A percentile compares a stretch with the other conserved stretches of the same genome.
phyloP scores from a whole-genome alignment of 1,139 yeast species.

The Geotrichum carabidarum region DNA sequence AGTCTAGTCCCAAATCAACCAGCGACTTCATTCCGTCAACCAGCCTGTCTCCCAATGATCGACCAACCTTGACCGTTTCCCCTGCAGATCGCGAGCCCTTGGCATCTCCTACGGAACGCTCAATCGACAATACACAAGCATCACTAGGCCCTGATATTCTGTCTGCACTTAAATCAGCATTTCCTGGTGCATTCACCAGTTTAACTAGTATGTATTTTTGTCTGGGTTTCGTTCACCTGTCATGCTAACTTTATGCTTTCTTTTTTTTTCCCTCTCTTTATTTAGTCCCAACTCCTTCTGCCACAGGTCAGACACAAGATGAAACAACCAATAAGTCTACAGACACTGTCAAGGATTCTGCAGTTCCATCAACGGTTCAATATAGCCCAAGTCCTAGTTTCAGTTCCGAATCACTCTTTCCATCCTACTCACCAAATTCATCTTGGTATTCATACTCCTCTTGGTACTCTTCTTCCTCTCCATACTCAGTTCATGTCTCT shows the following conservation, averaged over 20 bases:
- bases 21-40: not conserved
- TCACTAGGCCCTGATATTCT: slow-evolving; percentile 23
- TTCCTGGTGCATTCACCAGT: slow-evolving; percentile 22
- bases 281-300: slow-evolving; percentile 10
- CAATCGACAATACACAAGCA: slow-evolving; percentile 20
- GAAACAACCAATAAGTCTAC: slow-evolving; percentile 10
- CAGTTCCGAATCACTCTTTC: not conserved
- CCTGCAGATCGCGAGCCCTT: not conserved
- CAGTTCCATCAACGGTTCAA: not conserved
- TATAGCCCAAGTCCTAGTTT: not conserved
- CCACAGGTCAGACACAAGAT: slow-evolving; percentile 14
- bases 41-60: not conserved
- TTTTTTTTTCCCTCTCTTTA: slow-evolving; percentile 6
- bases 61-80: not conserved
- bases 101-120: not conserved
- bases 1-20: not conserved
- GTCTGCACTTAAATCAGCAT: slow-evolving; percentile 29
- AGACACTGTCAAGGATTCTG: slow-evolving; percentile 4
- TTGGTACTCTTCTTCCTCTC: not conserved
- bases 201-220: slow-evolving; percentile 5
- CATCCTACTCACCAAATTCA: no score
- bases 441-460: no score
- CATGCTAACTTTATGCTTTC: slow-evolving; percentile 5
- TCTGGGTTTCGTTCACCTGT: not conserved
- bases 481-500: not conserved